Base-by-base conservation (phyloP, 371 early-diverging fungal species). In the Capillidium rhysosporum region DNA sequence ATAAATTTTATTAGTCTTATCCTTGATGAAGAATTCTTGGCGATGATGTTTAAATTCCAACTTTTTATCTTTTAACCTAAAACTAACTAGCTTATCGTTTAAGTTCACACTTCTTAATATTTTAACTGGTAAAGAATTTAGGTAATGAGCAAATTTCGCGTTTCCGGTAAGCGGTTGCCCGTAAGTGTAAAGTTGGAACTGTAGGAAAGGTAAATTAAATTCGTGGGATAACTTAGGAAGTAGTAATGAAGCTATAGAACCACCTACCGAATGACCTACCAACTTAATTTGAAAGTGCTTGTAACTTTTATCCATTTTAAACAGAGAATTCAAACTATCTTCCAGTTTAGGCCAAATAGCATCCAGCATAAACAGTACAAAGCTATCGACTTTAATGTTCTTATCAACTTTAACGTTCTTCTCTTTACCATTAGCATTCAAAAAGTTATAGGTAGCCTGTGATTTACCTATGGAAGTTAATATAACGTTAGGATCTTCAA, bases 241-340 rank as follows among this genome's bases (percentile, higher is more conserved):
- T 10, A 23, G 14, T 16, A 47, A 29, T 23, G 24, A 23, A 3
- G 26, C 48, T 9, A 26, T 26, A 23, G 26, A 28, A 2, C 26
- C 48, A 23, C 48, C 48, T 29, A 47, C 14, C 14, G 48, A 47
- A 16, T 47, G 48, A 5, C 48, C 48, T 24, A 47, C 23, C n/a
- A 47, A 14, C 14, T 23, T 14, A 3, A 47, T 29, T 12, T 23
- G 4, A 16, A 21, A 47, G 48, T 12, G 9, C 30, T 47, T 10
- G 29, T 29, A 29, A 10, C 8, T 29, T 8, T 8, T 12, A 16
- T 47, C 48, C n/a, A 21, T 23, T 2, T 8, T 5, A 8, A 47
- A 28, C 28, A 26, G 23, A 2, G 12, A 12, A 8, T 26, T 29
- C 14, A 47, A 16, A 34, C 34, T 12, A 12, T 4, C 12, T 4